phyloP scores from a whole-genome alignment of 1,139 yeast genomes.

The Wickerhamiella pararugosa region DNA sequence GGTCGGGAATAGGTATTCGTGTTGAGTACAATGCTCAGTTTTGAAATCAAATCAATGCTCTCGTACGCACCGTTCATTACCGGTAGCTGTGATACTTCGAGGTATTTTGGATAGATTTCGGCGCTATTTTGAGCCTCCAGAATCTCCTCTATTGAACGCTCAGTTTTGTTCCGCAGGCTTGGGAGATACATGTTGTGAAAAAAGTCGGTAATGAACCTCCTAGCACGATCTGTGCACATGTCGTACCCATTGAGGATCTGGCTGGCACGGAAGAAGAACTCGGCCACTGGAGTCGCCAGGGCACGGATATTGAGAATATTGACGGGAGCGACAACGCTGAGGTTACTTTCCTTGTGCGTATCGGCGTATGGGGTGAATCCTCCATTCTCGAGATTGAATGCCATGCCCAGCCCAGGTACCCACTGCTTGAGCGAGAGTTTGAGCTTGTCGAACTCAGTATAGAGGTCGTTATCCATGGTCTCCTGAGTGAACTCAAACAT shows the following conservation, averaged over 20 bases:
- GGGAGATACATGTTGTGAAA: slow-evolving; percentile 53
- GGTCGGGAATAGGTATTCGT: slow-evolving; percentile 24
- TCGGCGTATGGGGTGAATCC: slow-evolving; percentile 15
- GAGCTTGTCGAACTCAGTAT: slow-evolving; percentile 19
- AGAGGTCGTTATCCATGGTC: slow-evolving; percentile 12
- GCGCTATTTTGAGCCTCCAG: slow-evolving; percentile 17
- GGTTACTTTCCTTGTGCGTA: slow-evolving; percentile 19
- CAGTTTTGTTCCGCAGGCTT: slow-evolving; percentile 43
- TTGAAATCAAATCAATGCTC: slow-evolving; percentile 19
- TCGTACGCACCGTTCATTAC: slow-evolving; percentile 19
- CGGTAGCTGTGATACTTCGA: slow-evolving; percentile 22
- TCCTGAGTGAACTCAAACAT: slow-evolving; percentile 15
- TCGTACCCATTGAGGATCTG: slow-evolving; percentile 21
- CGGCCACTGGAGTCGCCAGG: slow-evolving; percentile 44
- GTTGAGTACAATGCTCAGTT: slow-evolving; percentile 22
- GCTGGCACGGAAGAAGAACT: slow-evolving; percentile 39
- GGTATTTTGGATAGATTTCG: slow-evolving; percentile 20
- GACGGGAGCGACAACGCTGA: slow-evolving; percentile 56
- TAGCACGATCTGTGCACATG: slow-evolving; percentile 17
- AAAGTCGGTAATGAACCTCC: slow-evolving; percentile 43
- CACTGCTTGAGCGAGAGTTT: slow-evolving; percentile 21
- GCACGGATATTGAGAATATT: slow-evolving; percentile 74
- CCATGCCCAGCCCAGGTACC: slow-evolving; percentile 24
- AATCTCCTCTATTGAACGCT: slow-evolving; percentile 25
- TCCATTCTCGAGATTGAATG: slow-evolving; percentile 4